These are phyloP conservation scores for Alectoria sarmentosa DNA, from an alignment of 495 filamentous ascomycete species.

Conservation along the genomic window DNA sequence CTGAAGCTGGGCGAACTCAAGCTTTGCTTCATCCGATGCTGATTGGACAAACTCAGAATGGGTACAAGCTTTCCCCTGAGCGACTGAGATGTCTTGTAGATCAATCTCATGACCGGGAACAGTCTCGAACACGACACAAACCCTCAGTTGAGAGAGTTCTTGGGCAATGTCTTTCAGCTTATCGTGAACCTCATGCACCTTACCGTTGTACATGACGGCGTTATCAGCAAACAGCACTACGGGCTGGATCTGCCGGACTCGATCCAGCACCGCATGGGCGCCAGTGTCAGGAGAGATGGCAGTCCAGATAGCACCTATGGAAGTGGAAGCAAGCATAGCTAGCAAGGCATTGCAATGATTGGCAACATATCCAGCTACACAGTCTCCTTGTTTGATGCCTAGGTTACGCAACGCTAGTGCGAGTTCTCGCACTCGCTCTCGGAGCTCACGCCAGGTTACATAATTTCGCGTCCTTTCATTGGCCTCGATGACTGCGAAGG, in stretches of 20 bases:
- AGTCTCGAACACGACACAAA: slow-evolving; percentile 64
- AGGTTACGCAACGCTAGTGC: slow-evolving; percentile 59
- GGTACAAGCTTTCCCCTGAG: slow-evolving; percentile 43
- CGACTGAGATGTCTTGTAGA: slow-evolving; percentile 40
- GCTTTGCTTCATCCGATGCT: slow-evolving; percentile 36
- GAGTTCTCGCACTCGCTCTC: slow-evolving; percentile 68
- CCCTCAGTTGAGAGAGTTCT: slow-evolving; percentile 53
- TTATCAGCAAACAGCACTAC: slow-evolving; percentile 79
- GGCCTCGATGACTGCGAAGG: slow-evolving; percentile 60
- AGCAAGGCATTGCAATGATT: slow-evolving; percentile 81
- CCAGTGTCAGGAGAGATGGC: slow-evolving; percentile 81
- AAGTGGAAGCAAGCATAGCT: slow-evolving; percentile 75
- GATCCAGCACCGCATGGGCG: slow-evolving; percentile 72
- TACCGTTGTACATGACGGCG: slow-evolving; percentile 81
- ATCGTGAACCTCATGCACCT: slow-evolving; percentile 60
- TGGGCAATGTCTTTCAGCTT: slow-evolving; percentile 69
- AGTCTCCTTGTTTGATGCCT: slow-evolving; percentile 57
- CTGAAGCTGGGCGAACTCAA: slow-evolving; percentile 65
- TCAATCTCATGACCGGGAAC: slow-evolving; percentile 43
- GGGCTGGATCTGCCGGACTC: slow-evolving; percentile 74
- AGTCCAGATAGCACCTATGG: slow-evolving; percentile 85
- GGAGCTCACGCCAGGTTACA: slow-evolving; percentile 73
- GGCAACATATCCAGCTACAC: slow-evolving; percentile 78
- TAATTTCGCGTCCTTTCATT: slow-evolving; percentile 62
- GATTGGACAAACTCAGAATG: slow-evolving; percentile 46